Evolutionary conservation across 2,329 filamentous ascomycete species (phyloP), one percentile per base, ranked within the genome.

Genomic region (Diatrype stigma): DNA sequence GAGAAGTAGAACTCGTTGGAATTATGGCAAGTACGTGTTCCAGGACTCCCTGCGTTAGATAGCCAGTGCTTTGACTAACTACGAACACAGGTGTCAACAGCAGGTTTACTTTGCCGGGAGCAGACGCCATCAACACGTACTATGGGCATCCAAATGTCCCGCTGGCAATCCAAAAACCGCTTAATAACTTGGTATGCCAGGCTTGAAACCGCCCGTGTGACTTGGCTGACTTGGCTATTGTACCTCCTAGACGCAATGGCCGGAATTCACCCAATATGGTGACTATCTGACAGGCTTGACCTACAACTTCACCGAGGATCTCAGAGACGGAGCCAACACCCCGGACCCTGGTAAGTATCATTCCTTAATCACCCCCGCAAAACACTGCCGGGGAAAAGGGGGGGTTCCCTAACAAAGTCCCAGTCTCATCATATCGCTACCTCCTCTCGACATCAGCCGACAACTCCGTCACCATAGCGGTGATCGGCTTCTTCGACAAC

Each of bases 401-500:
- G 2, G 22, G 23, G 16, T 19, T 16, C 5, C 7, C 19, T 52
- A 50, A 55, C 16, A 45, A n/a, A 17, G 21, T 2, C 32, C 7
- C 28, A 57, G 55, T 57, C 8, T 47, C 51, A 19, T 51, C 53
- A 17, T 57, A 57, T 17, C 55, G 55, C 21, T 55, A 51, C 35
- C 48, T 57, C 19, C 51, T 57, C 19, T 53, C 55, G 2, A 57
- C 53, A 16, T 55, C 55, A 16, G 52, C 47, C 1, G 47, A 57
- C 16, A 26, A 47, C 38, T 57, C 55, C 3, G 47, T 57, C 42
- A 57, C 47, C 4, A 51, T 57, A 35, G 55, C 55, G 12, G 51
- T 53, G 16, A 55, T 57, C 42, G 55, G 55, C 6, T 57, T 55
- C 49, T 55, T 47, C 37, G 51, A 52, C 34, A 57, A 57, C 35